Evolutionary conservation across 495 filamentous ascomycete genomes (phyloP).

Genomic region (Pseudomonodictys pantanalensis): DNA sequence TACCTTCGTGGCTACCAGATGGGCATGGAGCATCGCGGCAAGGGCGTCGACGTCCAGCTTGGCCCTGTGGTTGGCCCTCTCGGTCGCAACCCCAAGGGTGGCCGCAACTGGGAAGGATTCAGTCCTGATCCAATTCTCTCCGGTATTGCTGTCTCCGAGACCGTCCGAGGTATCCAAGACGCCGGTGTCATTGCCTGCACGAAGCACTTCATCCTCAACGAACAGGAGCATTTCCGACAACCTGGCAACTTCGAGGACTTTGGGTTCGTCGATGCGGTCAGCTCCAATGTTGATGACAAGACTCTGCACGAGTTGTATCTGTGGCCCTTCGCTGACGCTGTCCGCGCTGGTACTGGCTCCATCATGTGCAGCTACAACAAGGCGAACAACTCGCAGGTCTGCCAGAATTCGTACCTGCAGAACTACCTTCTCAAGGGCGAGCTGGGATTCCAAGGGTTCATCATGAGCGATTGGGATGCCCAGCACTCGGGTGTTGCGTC

Average conservation of each 20-base stretch:
- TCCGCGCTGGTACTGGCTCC: slow-evolving; percentile 42
- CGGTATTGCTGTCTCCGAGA: slow-evolving; percentile 41
- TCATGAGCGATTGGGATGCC: slow-evolving; percentile 44
- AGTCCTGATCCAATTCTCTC: slow-evolving; percentile 45
- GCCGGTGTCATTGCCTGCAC: slow-evolving; percentile 44
- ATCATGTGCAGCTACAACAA: slow-evolving; percentile 94
- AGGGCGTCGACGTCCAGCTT: slow-evolving; percentile 70
- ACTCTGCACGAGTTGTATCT: slow-evolving; percentile 95
- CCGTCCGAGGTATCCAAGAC: slow-evolving; percentile 43
- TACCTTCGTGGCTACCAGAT: slow-evolving; percentile 43
- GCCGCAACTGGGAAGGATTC: slow-evolving; percentile 81
- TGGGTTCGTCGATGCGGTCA: slow-evolving; percentile 61
- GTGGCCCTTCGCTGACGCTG: slow-evolving; percentile 72
- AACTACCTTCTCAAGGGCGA: slow-evolving; percentile 89
- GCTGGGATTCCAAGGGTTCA: slow-evolving; percentile 89
- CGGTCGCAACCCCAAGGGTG: slow-evolving; percentile 51
- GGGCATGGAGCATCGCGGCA: slow-evolving; percentile 41
- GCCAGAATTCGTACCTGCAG: slow-evolving; percentile 67
- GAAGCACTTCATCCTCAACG: slow-evolving; percentile 44
- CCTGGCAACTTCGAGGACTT: slow-evolving; percentile 52
- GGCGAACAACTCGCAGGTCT: slow-evolving; percentile 69
- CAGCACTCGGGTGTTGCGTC: slow-evolving; percentile 78
- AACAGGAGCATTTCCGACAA: slow-evolving; percentile 71
- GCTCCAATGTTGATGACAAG: slow-evolving; percentile 88
- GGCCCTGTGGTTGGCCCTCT: slow-evolving; percentile 85